Conservation (phyloP, 257 asterid species). For the Solanum boliviense region DNA sequence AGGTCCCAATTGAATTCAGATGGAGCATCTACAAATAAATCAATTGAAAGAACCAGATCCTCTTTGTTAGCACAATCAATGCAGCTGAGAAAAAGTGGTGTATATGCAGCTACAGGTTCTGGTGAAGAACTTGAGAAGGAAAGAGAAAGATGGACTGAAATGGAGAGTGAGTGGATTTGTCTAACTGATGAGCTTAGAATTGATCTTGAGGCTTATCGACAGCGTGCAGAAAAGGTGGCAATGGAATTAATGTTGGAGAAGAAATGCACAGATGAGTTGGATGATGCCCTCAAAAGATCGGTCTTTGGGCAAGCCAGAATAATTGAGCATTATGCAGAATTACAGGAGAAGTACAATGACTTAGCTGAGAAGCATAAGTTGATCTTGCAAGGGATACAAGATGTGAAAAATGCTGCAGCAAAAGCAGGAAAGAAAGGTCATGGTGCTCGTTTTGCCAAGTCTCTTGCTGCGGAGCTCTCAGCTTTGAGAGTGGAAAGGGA, state of each 20-base stretch:
- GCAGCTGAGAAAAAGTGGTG: conserved; percentile 63
- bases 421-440: conserved; percentile 85
- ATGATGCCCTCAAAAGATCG: conserved; percentile 72
- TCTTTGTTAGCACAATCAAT: conserved; percentile 77
- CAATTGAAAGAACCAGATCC: conserved; percentile 57
- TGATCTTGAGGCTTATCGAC: conserved; percentile 67
- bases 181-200: conserved; percentile 85
- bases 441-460: conserved; percentile 74
- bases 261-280: conserved; percentile 71
- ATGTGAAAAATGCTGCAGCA: conserved; percentile 77
- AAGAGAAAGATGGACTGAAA: conserved; percentile 80
- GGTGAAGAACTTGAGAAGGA: conserved; percentile 75
- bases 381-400: conserved; percentile 72
- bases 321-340: conserved; percentile 82
- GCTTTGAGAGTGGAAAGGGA: conserved; percentile 78
- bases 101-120: conserved; percentile 18
- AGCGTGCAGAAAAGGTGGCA: conserved; percentile 59
- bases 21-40: conserved; percentile 41
- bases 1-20: conserved; percentile 41
- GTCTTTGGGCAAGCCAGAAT: conserved; percentile 75
- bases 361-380: conserved; percentile 50
- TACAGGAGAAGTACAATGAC: conserved; percentile 84
- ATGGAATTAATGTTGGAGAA: conserved; percentile 73
- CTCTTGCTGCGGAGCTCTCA: conserved; percentile 87
- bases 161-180: conserved; percentile 98